These are phyloP conservation scores for Myxozyma udenii DNA, from an alignment of 805 yeast species.

Conservation along the genomic window DNA sequence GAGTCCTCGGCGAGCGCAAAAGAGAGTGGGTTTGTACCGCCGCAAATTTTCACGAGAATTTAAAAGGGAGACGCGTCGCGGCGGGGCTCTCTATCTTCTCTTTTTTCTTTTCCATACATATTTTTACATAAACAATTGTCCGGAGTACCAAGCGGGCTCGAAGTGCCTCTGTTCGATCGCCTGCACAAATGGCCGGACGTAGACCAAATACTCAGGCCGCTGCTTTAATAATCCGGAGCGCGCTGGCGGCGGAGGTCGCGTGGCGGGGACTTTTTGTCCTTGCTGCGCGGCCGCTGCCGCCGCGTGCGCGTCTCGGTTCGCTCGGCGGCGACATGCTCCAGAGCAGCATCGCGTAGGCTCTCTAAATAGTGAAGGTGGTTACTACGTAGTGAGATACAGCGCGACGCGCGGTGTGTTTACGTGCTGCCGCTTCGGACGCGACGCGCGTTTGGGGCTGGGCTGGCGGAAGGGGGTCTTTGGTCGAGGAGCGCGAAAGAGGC, in stretches of 20 bases:
- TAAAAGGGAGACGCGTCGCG: not conserved
- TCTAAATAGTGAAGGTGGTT: not conserved
- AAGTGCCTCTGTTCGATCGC: slow-evolving; percentile 15
- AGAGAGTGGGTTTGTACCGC: no score
- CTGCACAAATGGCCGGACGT: slow-evolving; percentile 31
- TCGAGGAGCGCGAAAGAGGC: no score
- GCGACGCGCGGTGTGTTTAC: no score
- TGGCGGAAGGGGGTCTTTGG: no score
- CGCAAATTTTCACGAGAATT: no score
- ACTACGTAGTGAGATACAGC: no score
- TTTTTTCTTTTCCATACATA: slow-evolving; percentile 5
- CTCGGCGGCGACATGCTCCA: slow-evolving; percentile 27
- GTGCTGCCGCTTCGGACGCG: no score
- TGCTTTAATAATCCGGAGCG: slow-evolving; percentile 24
- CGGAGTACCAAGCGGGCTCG: slow-evolving; percentile 30
- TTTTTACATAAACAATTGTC: slow-evolving; percentile 18
- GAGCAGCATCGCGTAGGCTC: not conserved
- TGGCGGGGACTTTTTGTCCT: no score
- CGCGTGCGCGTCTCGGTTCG: slow-evolving; percentile 22
- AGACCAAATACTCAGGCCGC: slow-evolving; percentile 13
- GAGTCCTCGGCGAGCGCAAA: no score
- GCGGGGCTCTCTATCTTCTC: not conserved
- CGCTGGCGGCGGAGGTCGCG: not conserved
- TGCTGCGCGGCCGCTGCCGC: slow-evolving; percentile 4
- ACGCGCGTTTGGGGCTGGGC: no score